Conservation (phyloP, 768 basidiomycete genomes). For the Austroboletus eburneus region DNA sequence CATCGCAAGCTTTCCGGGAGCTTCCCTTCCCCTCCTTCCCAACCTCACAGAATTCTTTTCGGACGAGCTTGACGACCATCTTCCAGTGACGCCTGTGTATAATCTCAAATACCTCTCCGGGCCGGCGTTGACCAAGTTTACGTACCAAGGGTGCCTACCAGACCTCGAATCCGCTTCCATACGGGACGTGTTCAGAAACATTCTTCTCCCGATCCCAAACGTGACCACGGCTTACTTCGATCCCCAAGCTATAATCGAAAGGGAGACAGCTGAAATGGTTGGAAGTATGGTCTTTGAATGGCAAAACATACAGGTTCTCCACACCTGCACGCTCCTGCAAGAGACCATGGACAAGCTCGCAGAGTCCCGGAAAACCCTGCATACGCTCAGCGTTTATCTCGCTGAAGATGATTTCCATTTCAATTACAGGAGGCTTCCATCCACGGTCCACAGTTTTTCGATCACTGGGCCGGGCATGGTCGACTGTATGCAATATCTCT, state of each 20-base stretch:
- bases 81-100: background rate
- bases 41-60: constrained; percentile 9
- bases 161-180: no score
- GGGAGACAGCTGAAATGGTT: constrained; percentile 7
- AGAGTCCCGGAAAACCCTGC: background rate
- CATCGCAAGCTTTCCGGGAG: constrained; percentile 7
- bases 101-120: constrained; percentile 14
- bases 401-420: background rate
- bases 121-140: background rate
- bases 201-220: constrained; percentile 11
- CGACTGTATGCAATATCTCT: constrained; percentile 10
- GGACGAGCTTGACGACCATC: background rate
- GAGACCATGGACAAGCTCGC: constrained; percentile 8
- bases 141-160: background rate
- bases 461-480: constrained; percentile 4
- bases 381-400: constrained; percentile 9
- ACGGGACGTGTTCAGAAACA: background rate
- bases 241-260: background rate
- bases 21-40: constrained; percentile 14
- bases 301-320: constrained; percentile 4
- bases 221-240: constrained; percentile 12
- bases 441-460: constrained; percentile 6
- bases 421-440: constrained; percentile 2
- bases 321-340: constrained; percentile 10
- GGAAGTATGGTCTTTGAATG: constrained; percentile 10